These are phyloP conservation scores for Cladosporium sp. DNA, from an alignment of 2,329 filamentous ascomycete species.

Conservation along the genomic window DNA sequence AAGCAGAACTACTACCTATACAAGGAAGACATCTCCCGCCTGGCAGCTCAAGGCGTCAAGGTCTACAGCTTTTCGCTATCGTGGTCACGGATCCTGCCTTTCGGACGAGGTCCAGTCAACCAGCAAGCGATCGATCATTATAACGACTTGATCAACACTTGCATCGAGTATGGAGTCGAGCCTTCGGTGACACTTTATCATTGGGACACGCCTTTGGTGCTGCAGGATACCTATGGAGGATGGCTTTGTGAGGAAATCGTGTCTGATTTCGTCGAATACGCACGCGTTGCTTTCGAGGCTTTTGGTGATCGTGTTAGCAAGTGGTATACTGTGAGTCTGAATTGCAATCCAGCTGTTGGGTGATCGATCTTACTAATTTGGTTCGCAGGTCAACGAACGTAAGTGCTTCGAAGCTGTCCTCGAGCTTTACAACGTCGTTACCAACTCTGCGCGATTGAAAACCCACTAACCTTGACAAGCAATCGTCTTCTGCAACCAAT, in stretches of 20 bases:
- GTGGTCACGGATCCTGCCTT: slow-evolving; percentile 48
- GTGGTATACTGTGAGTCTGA: slow-evolving; percentile 36
- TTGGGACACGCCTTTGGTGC: slow-evolving; percentile 33
- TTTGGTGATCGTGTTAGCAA: slow-evolving; percentile 35
- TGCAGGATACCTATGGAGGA: slow-evolving; percentile 16
- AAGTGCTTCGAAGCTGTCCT: too few species aligned
- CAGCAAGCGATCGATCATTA: slow-evolving; percentile 42
- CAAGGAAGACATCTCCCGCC: slow-evolving; percentile 32
- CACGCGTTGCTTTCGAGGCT: slow-evolving; percentile 34
- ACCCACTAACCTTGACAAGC: background rate
- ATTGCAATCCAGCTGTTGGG: slow-evolving; percentile 29
- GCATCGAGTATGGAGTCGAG: slow-evolving; percentile 39
- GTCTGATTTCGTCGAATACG: slow-evolving; percentile 39
- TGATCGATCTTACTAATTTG: background rate
- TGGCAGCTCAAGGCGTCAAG: slow-evolving; percentile 37
- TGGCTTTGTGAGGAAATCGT: slow-evolving; percentile 35
- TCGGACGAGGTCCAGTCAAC: slow-evolving; percentile 44
- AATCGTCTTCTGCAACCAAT: slow-evolving; percentile 29
- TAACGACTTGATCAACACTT: slow-evolving; percentile 41
- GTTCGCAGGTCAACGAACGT: slow-evolving; percentile 3
- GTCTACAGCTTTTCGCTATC: slow-evolving; percentile 42
- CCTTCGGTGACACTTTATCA: slow-evolving; percentile 45
- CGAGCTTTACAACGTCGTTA: too few species aligned
- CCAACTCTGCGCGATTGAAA: too few species aligned
- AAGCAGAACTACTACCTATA: slow-evolving; percentile 46